Percentiles rank a stretch among this genome's conserved stretches.
These are phyloP conservation scores for Glarea lozoyensis DNA, from an alignment of 495 filamentous ascomycete genomes.

Conservation along the genomic window DNA sequence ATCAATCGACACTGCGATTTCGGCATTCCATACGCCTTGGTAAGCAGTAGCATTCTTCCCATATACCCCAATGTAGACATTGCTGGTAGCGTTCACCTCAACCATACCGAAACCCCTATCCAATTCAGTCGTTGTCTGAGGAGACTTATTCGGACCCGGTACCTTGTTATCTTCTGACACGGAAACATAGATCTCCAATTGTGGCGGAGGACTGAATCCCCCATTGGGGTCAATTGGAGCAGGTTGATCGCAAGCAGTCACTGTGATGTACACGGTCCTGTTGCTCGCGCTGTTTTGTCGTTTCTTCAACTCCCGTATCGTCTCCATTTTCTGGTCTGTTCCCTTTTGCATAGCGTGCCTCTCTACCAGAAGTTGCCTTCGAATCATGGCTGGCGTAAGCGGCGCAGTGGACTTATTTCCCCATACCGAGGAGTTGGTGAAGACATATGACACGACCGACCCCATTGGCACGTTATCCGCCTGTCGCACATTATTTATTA, in stretches of 20 bases:
- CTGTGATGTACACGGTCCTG: constrained; percentile 61
- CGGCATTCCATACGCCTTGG: constrained; percentile 57
- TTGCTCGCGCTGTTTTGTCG: constrained; percentile 15
- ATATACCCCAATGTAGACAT: constrained; percentile 66
- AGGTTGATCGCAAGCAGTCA: constrained; percentile 76
- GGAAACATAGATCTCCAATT: constrained; percentile 73
- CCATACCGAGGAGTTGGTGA: constrained; percentile 34
- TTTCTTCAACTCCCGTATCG: neutral
- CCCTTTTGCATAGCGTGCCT: neutral
- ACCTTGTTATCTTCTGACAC: constrained; percentile 49
- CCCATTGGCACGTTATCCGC: constrained; percentile 48
- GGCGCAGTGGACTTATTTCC: constrained; percentile 24
- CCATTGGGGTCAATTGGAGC: constrained; percentile 22
- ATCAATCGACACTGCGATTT: constrained; percentile 78
- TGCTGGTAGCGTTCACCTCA: constrained; percentile 40
- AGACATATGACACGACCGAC: constrained; percentile 45
- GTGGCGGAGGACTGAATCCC: constrained; percentile 43
- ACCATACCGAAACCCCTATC: constrained; percentile 54
- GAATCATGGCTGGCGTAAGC: constrained; percentile 30
- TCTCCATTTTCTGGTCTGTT: neutral
- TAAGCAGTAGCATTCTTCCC: constrained; percentile 48
- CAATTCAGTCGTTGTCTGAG: constrained; percentile 35
- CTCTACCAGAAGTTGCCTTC: constrained; percentile 4
- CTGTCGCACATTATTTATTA: constrained; percentile 57
- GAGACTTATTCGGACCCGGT: constrained; percentile 50